Base-by-base conservation (phyloP, 1,284 basidiomycete species). In the Golubevia pallescens region DNA sequence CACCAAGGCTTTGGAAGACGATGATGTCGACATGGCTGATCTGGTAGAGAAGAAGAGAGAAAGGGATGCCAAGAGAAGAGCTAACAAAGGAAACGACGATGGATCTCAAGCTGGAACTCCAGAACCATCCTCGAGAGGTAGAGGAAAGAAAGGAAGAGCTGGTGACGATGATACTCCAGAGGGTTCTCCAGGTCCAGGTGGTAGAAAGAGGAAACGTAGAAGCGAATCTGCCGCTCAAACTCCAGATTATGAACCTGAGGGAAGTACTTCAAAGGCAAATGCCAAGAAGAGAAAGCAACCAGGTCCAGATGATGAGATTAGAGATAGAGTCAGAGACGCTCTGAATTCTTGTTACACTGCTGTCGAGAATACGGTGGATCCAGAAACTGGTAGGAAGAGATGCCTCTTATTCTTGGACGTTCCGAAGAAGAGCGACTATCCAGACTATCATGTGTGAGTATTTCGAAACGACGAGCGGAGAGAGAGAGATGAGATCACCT, bases 31-130 rank as follows among this genome's bases (percentile, higher is more conserved):
- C 60, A 63, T 82, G 54, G 69, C 68, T 54, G 78, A 84, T 6
- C 75, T 85, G 34, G 82, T 82, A 3, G 82, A 84, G 69, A 71
- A 71, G 63, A 85, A 85, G 69, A 67, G 82, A 1, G 81, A 81
- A 68, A 72, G 81, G 6, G 79, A 79, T 53, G 80, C 81, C 57
- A 84, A 81, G 75, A 74, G 81, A 3, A 65, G 78, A 24, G 60
- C 74, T 60, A 61, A 71, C 71, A 65, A 67, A 55, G 53, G 59
- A 24, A 60, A 65, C 56, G 71, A 66, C 21, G 61, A 65, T 21
- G 32, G 19, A 14, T 77, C 75, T 21, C 66, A 53, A 21, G 69
- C 70, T 51, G 77, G 71, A 20, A 71, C 75, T 4, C 77, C 75
- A 8, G 77, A 77, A n/a, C 66, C 66, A n/a, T 48, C 14, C 23